Percentiles rank a stretch among this genome's conserved stretches.
These are phyloP conservation scores for Modicella reniformis DNA, from an alignment of 371 early-diverging fungal species.

Conservation along the genomic window DNA sequence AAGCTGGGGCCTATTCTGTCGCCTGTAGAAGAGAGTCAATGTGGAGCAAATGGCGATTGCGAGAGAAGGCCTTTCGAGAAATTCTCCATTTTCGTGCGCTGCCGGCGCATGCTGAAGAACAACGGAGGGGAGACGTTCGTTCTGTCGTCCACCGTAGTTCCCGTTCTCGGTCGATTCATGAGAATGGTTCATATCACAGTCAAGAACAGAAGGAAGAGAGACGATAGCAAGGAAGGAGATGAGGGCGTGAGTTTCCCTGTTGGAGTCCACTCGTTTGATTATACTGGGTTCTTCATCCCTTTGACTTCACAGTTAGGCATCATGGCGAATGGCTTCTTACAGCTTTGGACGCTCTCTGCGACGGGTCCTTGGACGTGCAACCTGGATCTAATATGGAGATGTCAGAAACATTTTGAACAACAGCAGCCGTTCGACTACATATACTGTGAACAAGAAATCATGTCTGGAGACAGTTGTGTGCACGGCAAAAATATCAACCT, in stretches of 20 bases:
- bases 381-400: slow-evolving; percentile 9
- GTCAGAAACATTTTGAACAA: neutral
- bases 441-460: neutral
- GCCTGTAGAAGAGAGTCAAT: neutral
- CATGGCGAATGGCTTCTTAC: neutral
- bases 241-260: slow-evolving; percentile 5
- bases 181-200: neutral
- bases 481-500: slow-evolving; percentile 3
- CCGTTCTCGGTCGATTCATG: neutral
- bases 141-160: neutral
- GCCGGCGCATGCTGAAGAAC: neutral
- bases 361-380: neutral
- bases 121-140: neutral
- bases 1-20: slow-evolving; percentile 3
- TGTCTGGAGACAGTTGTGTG: slow-evolving; percentile 1
- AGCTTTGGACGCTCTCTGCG: slow-evolving; percentile 16
- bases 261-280: neutral
- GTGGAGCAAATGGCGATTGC: neutral
- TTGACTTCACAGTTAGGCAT: slow-evolving; percentile 13
- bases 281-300: slow-evolving; percentile 5
- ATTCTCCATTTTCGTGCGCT: neutral
- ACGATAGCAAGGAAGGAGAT: neutral
- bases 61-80: neutral
- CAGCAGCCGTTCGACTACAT: neutral
- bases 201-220: neutral